Evolutionary conservation across 2,329 filamentous ascomycete species (phyloP), one percentile per base, ranked within the genome.

Genomic region (Clonostachys rosea): DNA sequence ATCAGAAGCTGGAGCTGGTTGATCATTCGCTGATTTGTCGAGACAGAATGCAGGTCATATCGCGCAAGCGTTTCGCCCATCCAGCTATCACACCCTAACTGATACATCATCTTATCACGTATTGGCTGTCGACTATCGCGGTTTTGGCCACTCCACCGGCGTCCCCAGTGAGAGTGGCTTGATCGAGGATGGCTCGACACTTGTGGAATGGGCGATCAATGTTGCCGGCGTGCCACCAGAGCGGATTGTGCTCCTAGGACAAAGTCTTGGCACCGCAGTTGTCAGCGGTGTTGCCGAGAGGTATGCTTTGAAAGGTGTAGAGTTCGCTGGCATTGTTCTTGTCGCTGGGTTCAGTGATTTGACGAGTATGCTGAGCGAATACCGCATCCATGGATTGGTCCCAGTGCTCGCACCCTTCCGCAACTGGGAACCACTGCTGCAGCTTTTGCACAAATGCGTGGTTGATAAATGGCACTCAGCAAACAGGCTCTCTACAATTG

Each of bases 71-170:
- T 79, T 84, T 61, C 83, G 92, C 14, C 86, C 90, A 3, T 76
- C 83, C 34, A 87, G 83, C 48, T 95, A 95, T 63, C 89, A 91
- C 56, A 78, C 84, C 41, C 72, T 96, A 40, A 82, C 90, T 5
- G 80, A 86, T 45, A 82, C 84, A 4, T 87, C 86, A 3, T 79
- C 78, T 0, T 83, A 91, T 47, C 91, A 96, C 60, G 79, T 96
- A 41, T 73, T 96, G n/a, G 81, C 89, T 37, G 83, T 96, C 57
- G 91, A 96, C 71, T 96, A 96, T 66, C 86, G 91, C 16, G 91
- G 91, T 7, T 96, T 89, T 56, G 91, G 91, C 1, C 76, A 81
- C 37, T 94, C 88, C 9, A 89, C 84, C 1, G 90, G 92, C n/a
- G 70, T 67, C 5, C 92, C 92, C 1, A 86, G 84, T 0, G 92